These are phyloP conservation scores for Boletus tomentosulus DNA, from an alignment of 768 basidiomycete genomes.

Conservation along the genomic window DNA sequence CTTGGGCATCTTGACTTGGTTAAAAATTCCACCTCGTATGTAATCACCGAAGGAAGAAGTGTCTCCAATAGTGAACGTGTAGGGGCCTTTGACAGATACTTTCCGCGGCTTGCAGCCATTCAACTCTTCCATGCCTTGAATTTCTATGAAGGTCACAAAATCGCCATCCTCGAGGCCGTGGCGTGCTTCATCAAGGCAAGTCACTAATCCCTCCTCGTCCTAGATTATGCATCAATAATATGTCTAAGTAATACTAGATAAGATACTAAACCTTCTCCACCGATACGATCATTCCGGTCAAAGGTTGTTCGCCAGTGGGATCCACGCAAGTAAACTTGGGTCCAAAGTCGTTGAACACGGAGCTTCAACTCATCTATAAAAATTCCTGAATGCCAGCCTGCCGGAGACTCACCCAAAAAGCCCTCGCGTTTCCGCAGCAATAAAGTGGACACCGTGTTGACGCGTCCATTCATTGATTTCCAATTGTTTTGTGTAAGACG, in stretches of 20 bases:
- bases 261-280: slow-evolving; percentile 65
- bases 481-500: slow-evolving; percentile 73
- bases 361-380: slow-evolving; percentile 41
- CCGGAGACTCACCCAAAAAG: slow-evolving; percentile 75
- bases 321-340: slow-evolving; percentile 93
- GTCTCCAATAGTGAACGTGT: slow-evolving; percentile 95
- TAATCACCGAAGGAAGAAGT: slow-evolving; percentile 76
- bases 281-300: slow-evolving; percentile 93
- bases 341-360: slow-evolving; percentile 96
- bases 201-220: slow-evolving; percentile 89
- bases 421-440: slow-evolving; percentile 86
- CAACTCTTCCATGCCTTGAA: slow-evolving; percentile 90
- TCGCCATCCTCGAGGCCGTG: slow-evolving; percentile 99
- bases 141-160: slow-evolving; percentile 93
- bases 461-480: slow-evolving; percentile 98
- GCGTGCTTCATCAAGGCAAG: slow-evolving; percentile 93
- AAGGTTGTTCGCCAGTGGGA: slow-evolving; percentile 93
- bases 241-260: neutral
- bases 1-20: slow-evolving; percentile 99
- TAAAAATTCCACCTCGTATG: slow-evolving; percentile 87
- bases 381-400: neutral
- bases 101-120: slow-evolving; percentile 92
- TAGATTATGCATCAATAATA: slow-evolving; percentile 26
- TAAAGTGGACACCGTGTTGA: slow-evolving; percentile 83
- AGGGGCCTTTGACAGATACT: slow-evolving; percentile 91